Evolutionary conservation across 164 flowering plant genomes (phyloP).

Genomic region (Saururus chinensis): DNA sequence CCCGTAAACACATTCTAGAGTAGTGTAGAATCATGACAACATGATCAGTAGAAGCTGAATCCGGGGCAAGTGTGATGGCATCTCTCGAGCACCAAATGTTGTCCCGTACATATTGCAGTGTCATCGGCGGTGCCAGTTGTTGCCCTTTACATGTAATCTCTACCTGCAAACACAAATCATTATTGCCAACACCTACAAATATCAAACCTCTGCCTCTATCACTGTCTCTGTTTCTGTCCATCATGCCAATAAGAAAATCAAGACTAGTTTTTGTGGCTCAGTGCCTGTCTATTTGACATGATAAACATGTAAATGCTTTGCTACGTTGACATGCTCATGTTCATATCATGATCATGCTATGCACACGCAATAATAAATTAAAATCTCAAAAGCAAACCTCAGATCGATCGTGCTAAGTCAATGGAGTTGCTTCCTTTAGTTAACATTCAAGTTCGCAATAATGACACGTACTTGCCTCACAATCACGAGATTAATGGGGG

Average conservation of each 20-base stretch:
- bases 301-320: neutral
- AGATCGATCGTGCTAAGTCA: neutral
- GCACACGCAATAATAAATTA: too few relatives aligned
- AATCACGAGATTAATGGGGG: too few relatives aligned
- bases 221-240: neutral
- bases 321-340: neutral
- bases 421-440: neutral
- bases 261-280: neutral
- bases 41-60: constrained; percentile 53
- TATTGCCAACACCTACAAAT: neutral
- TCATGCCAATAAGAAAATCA: neutral
- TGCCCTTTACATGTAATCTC: constrained; percentile 85
- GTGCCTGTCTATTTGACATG: neutral
- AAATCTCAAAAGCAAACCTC: too few relatives aligned
- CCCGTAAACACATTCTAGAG: constrained; percentile 17
- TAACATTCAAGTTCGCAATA: neutral
- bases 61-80: constrained; percentile 43
- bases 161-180: constrained; percentile 29
- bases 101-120: constrained; percentile 80
- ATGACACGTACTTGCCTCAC: neutral
- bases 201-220: neutral
- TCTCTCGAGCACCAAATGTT: constrained; percentile 55
- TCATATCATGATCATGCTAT: neutral
- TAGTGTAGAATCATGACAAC: constrained; percentile 59
- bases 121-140: constrained; percentile 45